Evolutionary conservation across 192 early-diverging fungal genomes (phyloP), one percentile per base, ranked within the genome.

Genomic region (Rhizophagus sp.): DNA sequence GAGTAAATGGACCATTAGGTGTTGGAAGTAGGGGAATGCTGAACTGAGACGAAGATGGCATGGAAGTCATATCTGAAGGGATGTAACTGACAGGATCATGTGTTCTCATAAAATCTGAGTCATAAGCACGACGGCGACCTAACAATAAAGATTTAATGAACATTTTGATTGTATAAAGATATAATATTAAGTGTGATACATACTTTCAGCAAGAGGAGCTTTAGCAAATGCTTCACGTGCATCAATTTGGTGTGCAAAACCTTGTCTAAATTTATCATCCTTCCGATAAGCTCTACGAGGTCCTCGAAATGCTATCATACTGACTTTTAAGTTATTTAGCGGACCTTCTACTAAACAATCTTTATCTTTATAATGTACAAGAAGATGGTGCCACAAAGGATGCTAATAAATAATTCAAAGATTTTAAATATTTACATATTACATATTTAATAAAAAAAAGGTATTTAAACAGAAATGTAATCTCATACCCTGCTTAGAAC

Each of bases 361-460:
- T 62, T 92, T 88, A 80, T 93, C 94, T 84, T 98, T 98, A 90
- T 94, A 99, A 69, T 94, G 92, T 67, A 94, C 95, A 34, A 99
- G 84, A 57, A 99, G 87, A 86, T 99, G 96, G 82, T 99, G 96
- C 98, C 98, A 99, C 22, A 99, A 84, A 47, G 95, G 92, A 83
- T 99, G 93, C 82, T 94, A 67, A 52, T 27, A 6, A 15, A 15
- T 3, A 41, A 25, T 41, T 41, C 5, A 52, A 66, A 52, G 33
- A 74, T 39, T 44, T 69, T 39, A 17, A 75, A 5, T 30, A 80
- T 41, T 62, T 11, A 36, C 1, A 30, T 74, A 27, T n/a, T n/a
- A 34, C n/a, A 8, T 74, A 27, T 57, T 17, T 5, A 24, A 74
- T 15, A 39, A 47, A 62, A 17, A 30, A 64, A 1, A 15, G 1